Evolutionary conservation across 768 basidiomycete genomes (phyloP).

Genomic region (Asterophora parasitica): DNA sequence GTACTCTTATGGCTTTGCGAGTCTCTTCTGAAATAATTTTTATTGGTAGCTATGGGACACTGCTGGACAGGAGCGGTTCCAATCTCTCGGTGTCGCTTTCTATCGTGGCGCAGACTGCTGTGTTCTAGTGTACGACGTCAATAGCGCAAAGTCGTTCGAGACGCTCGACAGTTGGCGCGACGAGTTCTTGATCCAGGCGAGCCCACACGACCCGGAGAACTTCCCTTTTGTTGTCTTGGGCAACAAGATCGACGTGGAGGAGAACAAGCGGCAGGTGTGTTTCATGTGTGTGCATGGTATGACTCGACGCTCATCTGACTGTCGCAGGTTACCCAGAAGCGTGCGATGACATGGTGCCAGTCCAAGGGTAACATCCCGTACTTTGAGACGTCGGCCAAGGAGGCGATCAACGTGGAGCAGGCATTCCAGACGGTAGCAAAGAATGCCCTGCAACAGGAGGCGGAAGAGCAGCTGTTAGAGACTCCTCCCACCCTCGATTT

Average conservation of each 20-base stretch:
- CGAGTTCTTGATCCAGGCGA: conserved; percentile 98
- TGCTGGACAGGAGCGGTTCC: conserved; percentile 98
- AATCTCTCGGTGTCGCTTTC: conserved; percentile 97
- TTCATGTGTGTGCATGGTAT: not conserved
- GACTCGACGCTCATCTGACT: conserved; percentile 6
- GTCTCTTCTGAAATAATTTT: conserved; percentile 2
- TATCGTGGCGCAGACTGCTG: conserved; percentile 99
- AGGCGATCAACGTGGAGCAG: conserved; percentile 99
- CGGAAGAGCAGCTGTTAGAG: conserved; percentile 88
- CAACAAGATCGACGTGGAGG: conserved; percentile 99
- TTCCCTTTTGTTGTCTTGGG: conserved; percentile 99
- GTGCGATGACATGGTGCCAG: conserved; percentile 99
- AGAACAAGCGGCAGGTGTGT: conserved; percentile 91
- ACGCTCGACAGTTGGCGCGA: conserved; percentile 99
- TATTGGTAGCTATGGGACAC: conserved; percentile 89
- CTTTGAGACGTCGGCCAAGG: conserved; percentile 99
- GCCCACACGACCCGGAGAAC: conserved; percentile 98
- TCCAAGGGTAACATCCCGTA: conserved; percentile 99
- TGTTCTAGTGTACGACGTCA: conserved; percentile 98
- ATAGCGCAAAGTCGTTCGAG: conserved; percentile 97
- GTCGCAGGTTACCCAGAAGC: conserved; percentile 91
- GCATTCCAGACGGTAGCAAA: conserved; percentile 99
- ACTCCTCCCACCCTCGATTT: conserved; percentile 8
- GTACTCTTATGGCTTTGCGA: not conserved
- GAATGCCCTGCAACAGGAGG: conserved; percentile 97